A percentile compares a stretch with the other conserved stretches of the same genome.
phyloP scores from a whole-genome alignment of 2,329 filamentous ascomycete species.

The Calonectria ilicicola region DNA sequence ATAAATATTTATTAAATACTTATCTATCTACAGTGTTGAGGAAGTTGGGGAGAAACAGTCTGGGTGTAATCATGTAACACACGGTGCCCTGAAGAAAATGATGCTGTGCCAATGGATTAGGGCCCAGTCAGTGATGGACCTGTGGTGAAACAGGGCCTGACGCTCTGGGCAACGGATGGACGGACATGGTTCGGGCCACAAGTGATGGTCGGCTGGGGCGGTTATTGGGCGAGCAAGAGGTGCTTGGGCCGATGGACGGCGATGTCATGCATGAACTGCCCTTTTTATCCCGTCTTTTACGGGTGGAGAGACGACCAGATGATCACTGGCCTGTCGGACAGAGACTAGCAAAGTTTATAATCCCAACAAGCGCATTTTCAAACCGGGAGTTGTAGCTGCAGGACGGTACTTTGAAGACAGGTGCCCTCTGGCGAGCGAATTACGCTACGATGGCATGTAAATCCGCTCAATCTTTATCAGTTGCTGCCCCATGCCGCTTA shows the following conservation, averaged over 20 bases:
- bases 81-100: no score
- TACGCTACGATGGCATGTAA: conserved; percentile 25
- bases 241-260: conserved; percentile 26
- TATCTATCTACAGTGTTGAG: no score
- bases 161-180: conserved; percentile 20
- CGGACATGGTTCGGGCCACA: conserved; percentile 23
- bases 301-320: conserved; percentile 8
- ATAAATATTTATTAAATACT: no score
- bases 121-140: conserved; percentile 13
- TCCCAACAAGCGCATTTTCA: not conserved
- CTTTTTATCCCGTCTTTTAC: conserved; percentile 17
- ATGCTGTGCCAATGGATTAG: no score
- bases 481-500: conserved; percentile 33
- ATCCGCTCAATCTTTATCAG: conserved; percentile 36
- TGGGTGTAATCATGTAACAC: no score
- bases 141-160: conserved; percentile 26
- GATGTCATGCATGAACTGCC: conserved; percentile 45
- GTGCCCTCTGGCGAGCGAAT: conserved; percentile 12
- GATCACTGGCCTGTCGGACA: conserved; percentile 6
- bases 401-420: conserved; percentile 9
- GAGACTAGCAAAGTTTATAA: conserved; percentile 18
- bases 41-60: no score
- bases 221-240: conserved; percentile 31
- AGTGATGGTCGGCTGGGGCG: conserved; percentile 29
- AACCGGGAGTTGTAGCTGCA: conserved; percentile 16